Base-by-base conservation (phyloP, 208 protist genomes). In the Borovskyia barvae region DNA sequence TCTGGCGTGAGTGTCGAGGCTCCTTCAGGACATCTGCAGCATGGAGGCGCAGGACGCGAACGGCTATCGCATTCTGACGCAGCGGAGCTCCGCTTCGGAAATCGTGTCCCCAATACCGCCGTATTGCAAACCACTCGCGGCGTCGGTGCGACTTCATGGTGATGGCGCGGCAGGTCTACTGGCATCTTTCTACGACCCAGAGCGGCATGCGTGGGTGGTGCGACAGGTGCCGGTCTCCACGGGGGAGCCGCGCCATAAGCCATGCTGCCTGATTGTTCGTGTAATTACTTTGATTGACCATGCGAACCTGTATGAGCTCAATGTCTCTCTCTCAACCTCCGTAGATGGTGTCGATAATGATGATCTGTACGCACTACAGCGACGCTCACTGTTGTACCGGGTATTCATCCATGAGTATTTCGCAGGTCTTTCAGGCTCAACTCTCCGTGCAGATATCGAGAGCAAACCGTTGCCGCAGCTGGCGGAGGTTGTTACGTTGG, bases 171-270 rank as follows among this genome's bases (percentile, higher is more conserved):
- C 76, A 8, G 83, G 71, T 2, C 46, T 90, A 2, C 35, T 84
- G 1, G 63, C 76, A n/a, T 86, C 79, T 37, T 84, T 80, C 54
- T 86, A 77, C 65, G 61, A 85, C 35, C 68, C 68, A 0, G 70
- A 70, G 42, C 48, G 52, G 37, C 72, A 77, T 40, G 41, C 46
- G 1, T 90, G 83, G 83, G 65, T 85, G 2, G 79, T 90, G 37
- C 41, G 72, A 12, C 83, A 82, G 26, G 28, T 58, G 17, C 69
- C 72, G 1, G 41, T 83, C n/a, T 46, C 68, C 28, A 60, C 36
- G 49, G 30, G 26, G 3, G 59, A 28, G 51, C 61, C 47, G 46
- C 72, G 35, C 36, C 59, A 52, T 37, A 43, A 35, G 8, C 62
- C 62, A 8, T 53, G 46, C 7, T 17, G 64, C 17, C 28, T 87